Base-by-base conservation (phyloP, 2,329 filamentous ascomycete species). In the Delphinella strobiligena region DNA sequence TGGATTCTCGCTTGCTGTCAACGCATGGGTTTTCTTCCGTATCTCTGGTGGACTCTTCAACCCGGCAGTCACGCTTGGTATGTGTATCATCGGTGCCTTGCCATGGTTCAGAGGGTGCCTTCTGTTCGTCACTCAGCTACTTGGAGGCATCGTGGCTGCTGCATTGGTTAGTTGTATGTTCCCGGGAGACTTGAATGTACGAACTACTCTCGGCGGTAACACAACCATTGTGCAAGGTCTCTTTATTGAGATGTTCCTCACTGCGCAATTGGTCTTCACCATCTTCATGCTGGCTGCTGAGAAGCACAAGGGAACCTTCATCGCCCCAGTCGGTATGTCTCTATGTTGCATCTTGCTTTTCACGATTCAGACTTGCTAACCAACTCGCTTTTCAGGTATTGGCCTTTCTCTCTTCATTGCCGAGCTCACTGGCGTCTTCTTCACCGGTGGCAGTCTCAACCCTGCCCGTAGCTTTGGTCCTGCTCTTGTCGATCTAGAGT, bases 231-330 rank as follows among this genome's bases (percentile, higher is more conserved):
- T 62, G 0, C 76, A 74, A 44, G 78, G 78, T 8, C 60, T 82
- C 29, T 80, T 82, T 51, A 69, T 82, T 34, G 78, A 82, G 55
- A 70, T 78, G 62, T 78, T 81, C 49, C 63, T 80, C 30, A 82
- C 78, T 0, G 62, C 73, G 0, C 67, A 79, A 51, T 63, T 82
- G 12, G 69, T 80, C 7, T 63, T 82, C 40, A 71, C 76, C 3
- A 72, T 82, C 18, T 73, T 78, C 54, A 80, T 84, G 72, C 66
- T 84, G 35, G 80, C 79, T 0, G 73, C 75, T 3, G 79, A 84
- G 54, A 84, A 86, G 61, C 80, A 85, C 56, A 76, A 78, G 34
- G 74, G 74, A 3, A 86, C 80, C 0, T 82, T 71, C 53, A 60
- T 85, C 1, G 81, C 80, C 0, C 81, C 81, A 0, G 61, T 86